Percentiles rank a stretch among this genome's conserved stretches.
Evolutionary conservation across 2,329 filamentous ascomycete genomes (phyloP).

Genomic region (Daldinia sp.): DNA sequence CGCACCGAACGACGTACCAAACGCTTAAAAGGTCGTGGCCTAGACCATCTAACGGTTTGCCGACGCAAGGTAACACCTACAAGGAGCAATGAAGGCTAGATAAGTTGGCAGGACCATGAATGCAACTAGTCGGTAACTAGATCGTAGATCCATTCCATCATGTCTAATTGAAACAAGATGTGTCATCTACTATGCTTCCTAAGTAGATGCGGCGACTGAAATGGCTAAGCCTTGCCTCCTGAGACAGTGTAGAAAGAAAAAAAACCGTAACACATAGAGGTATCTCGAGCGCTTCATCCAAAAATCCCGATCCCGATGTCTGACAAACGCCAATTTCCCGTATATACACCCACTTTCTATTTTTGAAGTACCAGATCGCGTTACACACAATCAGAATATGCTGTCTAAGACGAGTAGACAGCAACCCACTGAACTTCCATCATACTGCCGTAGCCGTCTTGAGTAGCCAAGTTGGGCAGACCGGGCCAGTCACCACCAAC

Average conservation of each 20-base stretch:
- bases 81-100: conserved; percentile 14
- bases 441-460: conserved; percentile 45
- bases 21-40: neutral
- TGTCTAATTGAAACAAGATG: conserved; percentile 3
- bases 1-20: neutral
- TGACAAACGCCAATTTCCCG: conserved; percentile 39
- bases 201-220: neutral
- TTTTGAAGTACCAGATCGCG: conserved; percentile 28
- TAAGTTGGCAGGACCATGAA: conserved; percentile 12
- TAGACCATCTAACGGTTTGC: neutral
- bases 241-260: conserved; percentile 19
- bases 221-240: conserved; percentile 12
- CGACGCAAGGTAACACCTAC: conserved; percentile 9
- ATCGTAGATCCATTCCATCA: conserved; percentile 21
- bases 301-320: conserved; percentile 25
- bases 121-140: conserved; percentile 11
- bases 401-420: conserved; percentile 43
- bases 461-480: conserved; percentile 42
- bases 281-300: conserved; percentile 40
- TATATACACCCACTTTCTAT: conserved; percentile 34
- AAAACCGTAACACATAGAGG: conserved; percentile 35
- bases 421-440: conserved; percentile 47
- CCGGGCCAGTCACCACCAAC: conserved; percentile 61
- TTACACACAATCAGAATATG: neutral
- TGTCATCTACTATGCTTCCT: neutral